Evolutionary conservation across 371 early-diverging fungal genomes (phyloP).

Genomic region (Mortierella sp.): DNA sequence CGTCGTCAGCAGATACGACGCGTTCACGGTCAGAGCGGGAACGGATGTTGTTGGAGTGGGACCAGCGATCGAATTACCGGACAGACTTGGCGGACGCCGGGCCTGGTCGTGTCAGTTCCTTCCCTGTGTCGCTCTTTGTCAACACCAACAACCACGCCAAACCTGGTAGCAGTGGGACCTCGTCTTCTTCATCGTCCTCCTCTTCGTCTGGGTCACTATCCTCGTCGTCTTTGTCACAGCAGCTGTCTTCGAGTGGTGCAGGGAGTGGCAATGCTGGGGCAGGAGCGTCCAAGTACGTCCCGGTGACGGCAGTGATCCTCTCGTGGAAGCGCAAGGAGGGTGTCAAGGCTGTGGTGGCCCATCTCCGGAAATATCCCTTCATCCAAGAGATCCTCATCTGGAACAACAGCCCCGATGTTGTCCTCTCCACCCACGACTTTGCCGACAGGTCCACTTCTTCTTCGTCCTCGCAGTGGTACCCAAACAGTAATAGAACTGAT

Average conservation of each 20-base stretch:
- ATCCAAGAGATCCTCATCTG: slow-evolving; percentile 72
- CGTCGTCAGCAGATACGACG: neutral
- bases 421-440: slow-evolving; percentile 30
- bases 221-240: neutral
- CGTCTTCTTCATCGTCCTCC: slow-evolving; percentile 9
- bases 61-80: slow-evolving; percentile 47
- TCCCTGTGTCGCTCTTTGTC: slow-evolving; percentile 36
- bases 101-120: slow-evolving; percentile 37
- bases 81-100: slow-evolving; percentile 49
- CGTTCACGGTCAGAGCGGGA: slow-evolving; percentile 30
- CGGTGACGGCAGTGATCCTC: slow-evolving; percentile 69
- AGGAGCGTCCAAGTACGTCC: slow-evolving; percentile 52
- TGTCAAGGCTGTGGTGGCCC: slow-evolving; percentile 63
- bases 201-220: neutral
- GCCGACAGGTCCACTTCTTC: slow-evolving; percentile 4
- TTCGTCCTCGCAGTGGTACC: neutral
- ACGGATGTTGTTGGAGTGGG: slow-evolving; percentile 51
- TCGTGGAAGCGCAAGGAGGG: slow-evolving; percentile 66
- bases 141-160: neutral
- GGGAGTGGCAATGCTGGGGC: neutral
- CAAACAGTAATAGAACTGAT: neutral
- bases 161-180: neutral
- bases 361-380: slow-evolving; percentile 70
- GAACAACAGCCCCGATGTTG: slow-evolving; percentile 61
- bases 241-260: neutral